Evolutionary conservation across 1,139 yeast genomes (phyloP).

Genomic region (Kodamaea alishanica): DNA sequence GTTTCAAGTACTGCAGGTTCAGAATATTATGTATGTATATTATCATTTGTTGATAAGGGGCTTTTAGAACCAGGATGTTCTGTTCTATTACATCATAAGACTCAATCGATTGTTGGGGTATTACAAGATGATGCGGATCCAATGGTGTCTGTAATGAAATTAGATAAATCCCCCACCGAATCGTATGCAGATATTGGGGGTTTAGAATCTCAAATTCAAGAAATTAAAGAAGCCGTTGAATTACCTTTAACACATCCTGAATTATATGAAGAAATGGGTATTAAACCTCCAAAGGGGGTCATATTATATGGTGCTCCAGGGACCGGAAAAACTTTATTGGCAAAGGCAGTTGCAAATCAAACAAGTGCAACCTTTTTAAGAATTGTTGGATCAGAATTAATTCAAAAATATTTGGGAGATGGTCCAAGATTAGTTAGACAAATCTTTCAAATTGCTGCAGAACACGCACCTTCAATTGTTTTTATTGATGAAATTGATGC

Average conservation of each 20-base stretch:
- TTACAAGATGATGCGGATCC: conserved; percentile 97
- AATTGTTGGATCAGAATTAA: conserved; percentile 94
- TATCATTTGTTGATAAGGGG: conserved; percentile 98
- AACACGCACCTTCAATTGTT: conserved; percentile 95
- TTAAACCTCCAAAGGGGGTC: conserved; percentile 98
- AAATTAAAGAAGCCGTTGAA: conserved; percentile 96
- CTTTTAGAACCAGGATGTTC: conserved; percentile 97
- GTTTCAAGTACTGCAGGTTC: conserved; percentile 96
- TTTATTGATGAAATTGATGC: conserved; percentile 99
- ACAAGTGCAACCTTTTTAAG: conserved; percentile 95
- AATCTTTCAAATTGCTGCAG: conserved; percentile 94
- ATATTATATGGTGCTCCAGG: conserved; percentile 99
- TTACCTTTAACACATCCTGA: conserved; percentile 97
- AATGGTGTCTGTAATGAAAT: conserved; percentile 95
- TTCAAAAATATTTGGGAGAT: conserved; percentile 96
- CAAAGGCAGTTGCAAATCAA: conserved; percentile 98
- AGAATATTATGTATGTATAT: conserved; percentile 91
- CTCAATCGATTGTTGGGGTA: conserved; percentile 93
- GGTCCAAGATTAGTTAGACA: conserved; percentile 96
- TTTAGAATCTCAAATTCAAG: conserved; percentile 91
- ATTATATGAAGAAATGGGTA: conserved; percentile 98
- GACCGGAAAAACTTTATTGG: conserved; percentile 94
- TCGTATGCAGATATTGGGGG: conserved; percentile 98
- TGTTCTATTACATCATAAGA: conserved; percentile 90
- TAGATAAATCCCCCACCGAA: conserved; percentile 96